Percentiles rank a stretch among this genome's conserved stretches.
phyloP scores from a whole-genome alignment of 176 grass and related monocot genomes.

The Phoenix roebelenii region DNA sequence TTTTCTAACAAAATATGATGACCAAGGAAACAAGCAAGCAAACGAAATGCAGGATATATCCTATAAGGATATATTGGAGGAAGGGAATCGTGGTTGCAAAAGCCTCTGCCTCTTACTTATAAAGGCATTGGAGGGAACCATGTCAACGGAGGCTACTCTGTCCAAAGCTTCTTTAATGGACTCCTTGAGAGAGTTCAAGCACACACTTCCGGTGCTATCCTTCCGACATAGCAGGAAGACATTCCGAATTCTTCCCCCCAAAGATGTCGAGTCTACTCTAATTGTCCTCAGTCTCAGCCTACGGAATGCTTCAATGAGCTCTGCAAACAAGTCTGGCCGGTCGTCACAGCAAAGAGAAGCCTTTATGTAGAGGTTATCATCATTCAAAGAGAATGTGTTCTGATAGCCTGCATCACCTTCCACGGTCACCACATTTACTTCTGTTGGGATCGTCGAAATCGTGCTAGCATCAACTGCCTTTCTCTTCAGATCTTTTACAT shows the following conservation, averaged over 20 bases:
- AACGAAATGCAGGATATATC: neutral
- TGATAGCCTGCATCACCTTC: slow-evolving; percentile 1
- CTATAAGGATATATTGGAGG: slow-evolving; percentile 22
- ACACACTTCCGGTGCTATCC: neutral
- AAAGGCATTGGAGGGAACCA: neutral
- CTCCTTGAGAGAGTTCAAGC: slow-evolving; percentile 18
- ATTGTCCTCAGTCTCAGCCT: slow-evolving; percentile 26
- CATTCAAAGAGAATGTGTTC: no score
- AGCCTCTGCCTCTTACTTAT: slow-evolving; percentile 33
- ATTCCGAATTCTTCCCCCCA: slow-evolving; percentile 29
- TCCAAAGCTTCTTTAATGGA: slow-evolving; percentile 21
- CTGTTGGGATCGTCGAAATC: slow-evolving; percentile 1
- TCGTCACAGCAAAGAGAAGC: slow-evolving; percentile 41
- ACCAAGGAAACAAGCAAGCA: no score
- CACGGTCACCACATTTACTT: slow-evolving; percentile 20
- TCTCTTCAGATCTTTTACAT: slow-evolving; percentile 33
- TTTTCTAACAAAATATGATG: no score
- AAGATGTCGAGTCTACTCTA: slow-evolving; percentile 14
- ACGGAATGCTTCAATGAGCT: slow-evolving; percentile 18
- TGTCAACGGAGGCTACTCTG: slow-evolving; percentile 24
- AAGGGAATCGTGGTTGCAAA: neutral
- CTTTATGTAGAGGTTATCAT: neutral
- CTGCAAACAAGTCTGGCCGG: slow-evolving; percentile 25
- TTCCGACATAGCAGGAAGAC: slow-evolving; percentile 20
- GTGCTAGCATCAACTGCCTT: neutral